Evolutionary conservation across 73 alveolate genomes (phyloP).

Genomic region (Tetrahymena borealis): DNA sequence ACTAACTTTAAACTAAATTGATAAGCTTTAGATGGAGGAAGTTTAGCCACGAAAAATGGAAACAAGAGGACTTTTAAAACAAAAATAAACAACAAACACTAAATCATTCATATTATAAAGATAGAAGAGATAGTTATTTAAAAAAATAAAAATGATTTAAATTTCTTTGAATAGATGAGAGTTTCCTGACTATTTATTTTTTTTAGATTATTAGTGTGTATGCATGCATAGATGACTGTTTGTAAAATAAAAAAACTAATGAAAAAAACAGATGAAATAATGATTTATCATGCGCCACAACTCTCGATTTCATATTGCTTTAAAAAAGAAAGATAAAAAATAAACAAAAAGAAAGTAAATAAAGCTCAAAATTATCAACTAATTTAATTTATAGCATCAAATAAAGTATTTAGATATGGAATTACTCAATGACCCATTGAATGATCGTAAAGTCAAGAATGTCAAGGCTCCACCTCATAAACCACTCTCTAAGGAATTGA

Average conservation of each 20-base stretch:
- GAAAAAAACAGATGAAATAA: background rate
- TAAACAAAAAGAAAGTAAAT: background rate
- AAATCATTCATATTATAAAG: too few species aligned
- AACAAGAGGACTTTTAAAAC: too few species aligned
- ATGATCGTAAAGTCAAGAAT: constrained; percentile 34
- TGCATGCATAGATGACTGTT: background rate
- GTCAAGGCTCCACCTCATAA: constrained; percentile 42
- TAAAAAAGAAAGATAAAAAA: background rate
- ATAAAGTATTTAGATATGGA: constrained; percentile 13
- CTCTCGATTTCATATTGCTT: background rate
- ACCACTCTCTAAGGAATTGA: constrained; percentile 18
- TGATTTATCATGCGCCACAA: background rate
- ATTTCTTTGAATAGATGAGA: too few species aligned
- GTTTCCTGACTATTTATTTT: too few species aligned
- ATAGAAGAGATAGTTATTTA: too few species aligned
- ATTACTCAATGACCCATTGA: constrained; percentile 23
- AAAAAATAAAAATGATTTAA: too few species aligned
- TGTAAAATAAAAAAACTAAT: background rate
- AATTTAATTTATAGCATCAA: background rate
- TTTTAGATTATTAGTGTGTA: too few species aligned
- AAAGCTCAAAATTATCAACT: background rate
- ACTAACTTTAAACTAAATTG: too few species aligned
- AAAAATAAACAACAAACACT: too few species aligned
- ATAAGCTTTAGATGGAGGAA: too few species aligned
- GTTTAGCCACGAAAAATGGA: too few species aligned